phyloP scores from a whole-genome alignment of 768 basidiomycete species.

The Leccinellum albellum region DNA sequence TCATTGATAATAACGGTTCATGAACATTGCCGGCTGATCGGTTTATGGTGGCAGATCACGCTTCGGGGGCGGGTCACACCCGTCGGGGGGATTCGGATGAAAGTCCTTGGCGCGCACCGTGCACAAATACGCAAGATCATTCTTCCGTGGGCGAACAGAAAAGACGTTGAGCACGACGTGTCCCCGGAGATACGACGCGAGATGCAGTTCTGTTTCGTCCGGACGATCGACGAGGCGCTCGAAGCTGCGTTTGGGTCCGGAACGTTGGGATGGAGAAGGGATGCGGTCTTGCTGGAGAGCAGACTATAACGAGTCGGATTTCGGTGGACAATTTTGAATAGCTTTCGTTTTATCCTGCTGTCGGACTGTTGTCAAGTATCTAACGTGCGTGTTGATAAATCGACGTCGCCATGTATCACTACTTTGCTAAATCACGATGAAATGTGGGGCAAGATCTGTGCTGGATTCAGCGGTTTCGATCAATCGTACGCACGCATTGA shows the following conservation, averaged over 20 bases:
- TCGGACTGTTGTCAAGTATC: neutral
- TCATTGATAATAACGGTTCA: neutral
- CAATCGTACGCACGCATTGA: neutral
- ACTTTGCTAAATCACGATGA: neutral
- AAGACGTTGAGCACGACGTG: constrained; percentile 85
- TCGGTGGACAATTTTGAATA: neutral
- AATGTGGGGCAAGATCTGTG: neutral
- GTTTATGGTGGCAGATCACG: constrained; percentile 53
- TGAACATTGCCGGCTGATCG: neutral
- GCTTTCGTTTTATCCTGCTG: neutral
- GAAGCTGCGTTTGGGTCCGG: constrained; percentile 80
- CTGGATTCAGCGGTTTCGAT: neutral
- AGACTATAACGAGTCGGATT: constrained; percentile 39
- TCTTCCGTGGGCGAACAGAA: constrained; percentile 78
- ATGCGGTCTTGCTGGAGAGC: constrained; percentile 49
- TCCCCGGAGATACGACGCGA: constrained; percentile 66
- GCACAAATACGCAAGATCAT: constrained; percentile 82
- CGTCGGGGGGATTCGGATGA: constrained; percentile 91
- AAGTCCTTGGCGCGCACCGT: constrained; percentile 85
- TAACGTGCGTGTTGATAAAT: neutral
- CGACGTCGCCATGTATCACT: neutral
- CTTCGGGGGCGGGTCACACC: constrained; percentile 77
- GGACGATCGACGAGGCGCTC: constrained; percentile 73
- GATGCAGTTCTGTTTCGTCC: constrained; percentile 81
- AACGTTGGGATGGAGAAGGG: constrained; percentile 60